phyloP scores from a whole-genome alignment of 176 grass and related monocot species.

The Lolium multiflorum region DNA sequence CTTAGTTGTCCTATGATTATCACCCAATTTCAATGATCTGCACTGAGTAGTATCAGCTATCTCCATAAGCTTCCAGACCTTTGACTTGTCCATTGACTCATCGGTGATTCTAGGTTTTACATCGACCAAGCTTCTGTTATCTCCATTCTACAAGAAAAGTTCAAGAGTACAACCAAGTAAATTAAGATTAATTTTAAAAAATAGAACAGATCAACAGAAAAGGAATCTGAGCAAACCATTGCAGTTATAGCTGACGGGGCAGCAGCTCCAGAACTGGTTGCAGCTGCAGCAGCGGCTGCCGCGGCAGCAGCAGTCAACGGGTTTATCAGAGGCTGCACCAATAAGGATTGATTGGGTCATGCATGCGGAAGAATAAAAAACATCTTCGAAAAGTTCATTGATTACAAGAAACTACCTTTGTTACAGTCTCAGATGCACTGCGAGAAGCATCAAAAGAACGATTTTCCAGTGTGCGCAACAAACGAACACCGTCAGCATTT shows the following conservation, averaged over 20 bases:
- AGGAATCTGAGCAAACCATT: slow-evolving; percentile 58
- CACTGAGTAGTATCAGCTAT: slow-evolving; percentile 84
- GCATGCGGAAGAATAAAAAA: background rate
- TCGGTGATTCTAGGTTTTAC: slow-evolving; percentile 96
- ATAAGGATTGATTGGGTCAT: slow-evolving; percentile 28
- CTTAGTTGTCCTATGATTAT: slow-evolving; percentile 91
- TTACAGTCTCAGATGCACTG: slow-evolving; percentile 68
- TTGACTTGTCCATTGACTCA: slow-evolving; percentile 84
- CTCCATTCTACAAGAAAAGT: slow-evolving; percentile 74
- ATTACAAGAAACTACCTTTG: slow-evolving; percentile 70
- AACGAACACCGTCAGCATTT: slow-evolving; percentile 85
- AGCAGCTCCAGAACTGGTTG: slow-evolving; percentile 78
- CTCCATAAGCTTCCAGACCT: slow-evolving; percentile 98
- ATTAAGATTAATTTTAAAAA: slow-evolving; percentile 29
- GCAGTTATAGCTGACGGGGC: slow-evolving; percentile 64
- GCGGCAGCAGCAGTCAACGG: slow-evolving; percentile 71
- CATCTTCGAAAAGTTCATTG: slow-evolving; percentile 6
- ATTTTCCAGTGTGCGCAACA: slow-evolving; percentile 84
- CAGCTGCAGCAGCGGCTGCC: slow-evolving; percentile 52
- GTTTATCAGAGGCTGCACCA: slow-evolving; percentile 86
- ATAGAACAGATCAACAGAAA: slow-evolving; percentile 38
- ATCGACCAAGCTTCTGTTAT: slow-evolving; percentile 83
- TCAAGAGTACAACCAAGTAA: slow-evolving; percentile 30
- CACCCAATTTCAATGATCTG: slow-evolving; percentile 81
- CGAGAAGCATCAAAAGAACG: slow-evolving; percentile 92